Percentiles rank a stretch among this genome's conserved stretches.
Conservation (phyloP, 345 rosid genomes). For the Cochlearia excelsa region DNA sequence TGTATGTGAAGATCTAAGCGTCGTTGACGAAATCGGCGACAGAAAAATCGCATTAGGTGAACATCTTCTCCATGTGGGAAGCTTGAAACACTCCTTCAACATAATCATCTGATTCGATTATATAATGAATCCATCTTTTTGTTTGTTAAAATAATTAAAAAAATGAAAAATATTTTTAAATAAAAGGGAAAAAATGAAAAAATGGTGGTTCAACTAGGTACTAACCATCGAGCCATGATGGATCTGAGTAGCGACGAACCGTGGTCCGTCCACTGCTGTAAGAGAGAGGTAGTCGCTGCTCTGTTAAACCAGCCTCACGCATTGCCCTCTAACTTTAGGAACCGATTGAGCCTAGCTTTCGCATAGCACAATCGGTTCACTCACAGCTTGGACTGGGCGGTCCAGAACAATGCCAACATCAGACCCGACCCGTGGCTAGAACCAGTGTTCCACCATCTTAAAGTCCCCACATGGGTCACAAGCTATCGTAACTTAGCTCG, state of each 20-base stretch:
- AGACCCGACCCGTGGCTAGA: too few species aligned
- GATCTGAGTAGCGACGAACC: background rate
- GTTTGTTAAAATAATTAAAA: too few species aligned
- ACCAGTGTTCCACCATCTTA: too few species aligned
- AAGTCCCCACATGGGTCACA: too few species aligned
- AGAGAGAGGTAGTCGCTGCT: too few species aligned
- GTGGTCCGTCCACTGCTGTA: slow-evolving; percentile 5
- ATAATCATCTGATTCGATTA: slow-evolving; percentile 37
- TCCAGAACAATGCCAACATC: background rate
- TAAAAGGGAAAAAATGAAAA: background rate
- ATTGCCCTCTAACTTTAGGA: background rate
- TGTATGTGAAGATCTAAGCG: slow-evolving; percentile 75
- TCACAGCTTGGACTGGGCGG: slow-evolving; percentile 7
- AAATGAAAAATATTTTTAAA: background rate
- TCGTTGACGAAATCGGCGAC: slow-evolving; percentile 64
- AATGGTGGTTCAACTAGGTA: slow-evolving; percentile 7
- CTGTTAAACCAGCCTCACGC: background rate
- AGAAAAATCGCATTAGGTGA: slow-evolving; percentile 59
- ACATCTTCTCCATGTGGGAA: slow-evolving; percentile 73
- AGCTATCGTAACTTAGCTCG: too few species aligned
- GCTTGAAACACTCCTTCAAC: slow-evolving; percentile 51
- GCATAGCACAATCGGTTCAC: background rate
- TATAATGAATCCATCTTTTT: background rate
- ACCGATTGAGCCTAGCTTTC: background rate
- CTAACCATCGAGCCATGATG: background rate